Evolutionary conservation across 1,284 basidiomycete species (phyloP), one percentile per base, ranked within the genome.

Genomic region (Porodaedalea pini): DNA sequence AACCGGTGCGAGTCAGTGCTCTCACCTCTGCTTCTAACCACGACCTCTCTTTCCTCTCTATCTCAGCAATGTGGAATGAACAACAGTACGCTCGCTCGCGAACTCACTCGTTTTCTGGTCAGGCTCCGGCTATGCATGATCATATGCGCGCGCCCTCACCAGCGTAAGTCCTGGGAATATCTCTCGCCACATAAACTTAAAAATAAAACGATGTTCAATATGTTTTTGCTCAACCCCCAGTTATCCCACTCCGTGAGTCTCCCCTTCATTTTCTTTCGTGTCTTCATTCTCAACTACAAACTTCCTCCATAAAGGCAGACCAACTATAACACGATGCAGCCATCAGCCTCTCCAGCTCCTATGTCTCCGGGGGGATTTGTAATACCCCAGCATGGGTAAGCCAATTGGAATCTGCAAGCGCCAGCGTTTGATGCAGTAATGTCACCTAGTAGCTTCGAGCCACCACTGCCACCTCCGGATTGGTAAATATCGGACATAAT

Each of bases 331-430:
- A 13, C n/a, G 34, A 17, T 19, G 15, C 56, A 58, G 23, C 43
- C 40, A 13, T 37, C 34, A 19, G 19, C 56, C 2, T 31, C 34
- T 13, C 44, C 52, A 17, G 25, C 43, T 45, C 29, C 36, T 31
- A n/a, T 48, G 10, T 49, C 51, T 17, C 43, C 57, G 19, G 57
- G 57, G 17, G 57, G 57, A 2, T 58, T 58, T 34, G 44, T 58
- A 27, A 39, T 54, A 4, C 57, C 49, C 19, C 50, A 44, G 23
- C 32, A 31, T 27, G 43, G 29, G 56, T 56, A 41, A 39, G 54
- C 13, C n/a, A n/a, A 17, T 21, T 41, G 15, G 23, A 47, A 41
- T 15, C 5, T 29, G 23, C n/a, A n/a, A 19, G 11, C 41, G 23
- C 17, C 21, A 31, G 23, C 27, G 3, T 19, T 11, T 10, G 17